These are phyloP conservation scores for Beta macrorhiza DNA, from an alignment of 179 eudicot genomes.

Conservation along the genomic window DNA sequence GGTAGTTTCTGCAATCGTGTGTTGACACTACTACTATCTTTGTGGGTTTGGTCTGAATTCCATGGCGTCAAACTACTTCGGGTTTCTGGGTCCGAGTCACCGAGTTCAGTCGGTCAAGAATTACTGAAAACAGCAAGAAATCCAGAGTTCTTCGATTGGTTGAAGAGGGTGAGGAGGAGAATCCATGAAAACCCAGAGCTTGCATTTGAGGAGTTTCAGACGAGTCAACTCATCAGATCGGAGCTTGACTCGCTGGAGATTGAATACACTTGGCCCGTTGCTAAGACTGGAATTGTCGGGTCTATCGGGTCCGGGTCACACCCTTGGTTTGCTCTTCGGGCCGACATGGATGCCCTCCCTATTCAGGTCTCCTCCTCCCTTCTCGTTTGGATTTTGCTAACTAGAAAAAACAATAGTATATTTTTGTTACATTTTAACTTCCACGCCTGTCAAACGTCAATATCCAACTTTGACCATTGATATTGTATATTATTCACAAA, in stretches of 20 bases:
- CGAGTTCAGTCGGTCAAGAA: constrained; percentile 25
- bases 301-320: constrained; percentile 43
- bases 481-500: too few species aligned
- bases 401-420: too few species aligned
- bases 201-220: constrained; percentile 42
- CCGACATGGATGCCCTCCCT: constrained; percentile 55
- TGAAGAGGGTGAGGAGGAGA: constrained; percentile 42
- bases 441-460: neutral
- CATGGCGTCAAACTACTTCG: neutral
- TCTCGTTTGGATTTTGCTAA: too few species aligned
- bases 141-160: constrained; percentile 48
- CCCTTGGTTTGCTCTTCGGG: constrained; percentile 53
- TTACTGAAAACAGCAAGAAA: constrained; percentile 38
- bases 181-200: constrained; percentile 57
- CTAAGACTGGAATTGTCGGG: constrained; percentile 48
- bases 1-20: neutral
- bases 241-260: constrained; percentile 54
- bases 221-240: constrained; percentile 48
- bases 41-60: constrained; percentile 4
- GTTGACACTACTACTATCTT: neutral
- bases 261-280: constrained; percentile 49
- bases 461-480: too few species aligned
- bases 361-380: constrained; percentile 36
- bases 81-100: neutral
- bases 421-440: too few species aligned